These are phyloP conservation scores for Trichosanthes cucumerina DNA, from an alignment of 306 rosid genomes.

Conservation along the genomic window DNA sequence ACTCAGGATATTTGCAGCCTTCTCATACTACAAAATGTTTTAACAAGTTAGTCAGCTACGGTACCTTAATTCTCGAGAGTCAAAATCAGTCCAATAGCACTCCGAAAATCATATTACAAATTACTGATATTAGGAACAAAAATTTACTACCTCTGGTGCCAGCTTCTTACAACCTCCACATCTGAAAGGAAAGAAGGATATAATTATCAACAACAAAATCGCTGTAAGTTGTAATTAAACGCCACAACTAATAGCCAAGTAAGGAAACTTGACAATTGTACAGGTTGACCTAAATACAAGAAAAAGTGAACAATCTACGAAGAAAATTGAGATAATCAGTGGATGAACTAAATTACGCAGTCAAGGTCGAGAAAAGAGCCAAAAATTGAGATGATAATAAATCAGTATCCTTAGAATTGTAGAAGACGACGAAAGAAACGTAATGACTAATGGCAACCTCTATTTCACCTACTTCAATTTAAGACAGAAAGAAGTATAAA, in stretches of 20 bases:
- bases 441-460: too few relatives aligned
- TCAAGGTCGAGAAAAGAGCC: background rate
- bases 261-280: background rate
- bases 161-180: conserved; percentile 92
- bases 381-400: background rate
- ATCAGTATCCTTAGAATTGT: conserved; percentile 58
- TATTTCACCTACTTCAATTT: too few relatives aligned
- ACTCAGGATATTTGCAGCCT: conserved; percentile 76
- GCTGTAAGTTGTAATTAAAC: background rate
- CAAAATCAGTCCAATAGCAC: background rate
- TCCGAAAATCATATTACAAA: background rate
- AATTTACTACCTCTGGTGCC: conserved; percentile 68
- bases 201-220: background rate
- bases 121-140: conserved; percentile 4
- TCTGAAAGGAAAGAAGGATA: conserved; percentile 27
- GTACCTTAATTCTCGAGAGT: background rate
- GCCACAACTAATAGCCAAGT: background rate
- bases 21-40: conserved; percentile 48
- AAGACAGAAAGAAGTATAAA: background rate
- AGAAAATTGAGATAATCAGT: background rate
- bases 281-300: background rate
- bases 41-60: background rate
- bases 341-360: background rate
- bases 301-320: background rate
- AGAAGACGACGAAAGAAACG: conserved; percentile 33